Percentiles rank a stretch among this genome's conserved stretches.
These are phyloP conservation scores for Ceratocystis papillata DNA, from an alignment of 2,329 filamentous ascomycete species.

Conservation along the genomic window DNA sequence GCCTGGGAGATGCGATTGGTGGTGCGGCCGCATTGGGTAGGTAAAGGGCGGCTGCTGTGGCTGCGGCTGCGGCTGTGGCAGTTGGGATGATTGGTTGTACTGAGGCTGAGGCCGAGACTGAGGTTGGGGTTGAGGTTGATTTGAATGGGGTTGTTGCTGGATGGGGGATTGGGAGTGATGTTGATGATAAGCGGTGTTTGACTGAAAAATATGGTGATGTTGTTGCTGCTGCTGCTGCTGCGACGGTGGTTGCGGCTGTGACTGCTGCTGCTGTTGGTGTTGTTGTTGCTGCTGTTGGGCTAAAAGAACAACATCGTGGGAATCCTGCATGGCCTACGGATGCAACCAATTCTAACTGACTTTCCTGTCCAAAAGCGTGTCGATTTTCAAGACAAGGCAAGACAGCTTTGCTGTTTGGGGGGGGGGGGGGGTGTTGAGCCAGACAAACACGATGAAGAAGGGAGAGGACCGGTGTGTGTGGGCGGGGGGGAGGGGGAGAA, in stretches of 20 bases:
- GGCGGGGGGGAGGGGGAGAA: not conserved
- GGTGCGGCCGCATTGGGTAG: slow-evolving; percentile 68
- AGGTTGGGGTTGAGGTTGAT: slow-evolving; percentile 13
- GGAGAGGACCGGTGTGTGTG: no score
- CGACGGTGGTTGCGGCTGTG: slow-evolving; percentile 27
- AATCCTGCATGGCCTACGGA: slow-evolving; percentile 23
- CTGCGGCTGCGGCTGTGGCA: slow-evolving; percentile 42
- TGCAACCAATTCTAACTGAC: not conserved
- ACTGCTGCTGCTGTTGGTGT: slow-evolving; percentile 27
- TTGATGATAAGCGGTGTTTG: slow-evolving; percentile 8
- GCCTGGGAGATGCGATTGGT: slow-evolving; percentile 58
- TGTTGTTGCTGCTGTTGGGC: slow-evolving; percentile 25
- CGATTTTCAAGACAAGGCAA: not conserved
- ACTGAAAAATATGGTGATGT: not conserved
- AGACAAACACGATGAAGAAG: no score
- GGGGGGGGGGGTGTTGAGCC: no score
- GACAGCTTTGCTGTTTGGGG: not conserved
- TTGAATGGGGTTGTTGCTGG: slow-evolving; percentile 9
- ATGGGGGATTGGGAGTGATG: slow-evolving; percentile 12
- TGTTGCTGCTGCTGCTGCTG: slow-evolving; percentile 18
- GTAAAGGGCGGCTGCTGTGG: slow-evolving; percentile 63
- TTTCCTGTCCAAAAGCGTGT: not conserved
- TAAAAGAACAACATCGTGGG: slow-evolving; percentile 24
- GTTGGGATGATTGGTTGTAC: slow-evolving; percentile 26
- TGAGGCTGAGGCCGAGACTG: slow-evolving; percentile 33